phyloP scores from a whole-genome alignment of 345 rosid species.

The Gossypium longicalyx region DNA sequence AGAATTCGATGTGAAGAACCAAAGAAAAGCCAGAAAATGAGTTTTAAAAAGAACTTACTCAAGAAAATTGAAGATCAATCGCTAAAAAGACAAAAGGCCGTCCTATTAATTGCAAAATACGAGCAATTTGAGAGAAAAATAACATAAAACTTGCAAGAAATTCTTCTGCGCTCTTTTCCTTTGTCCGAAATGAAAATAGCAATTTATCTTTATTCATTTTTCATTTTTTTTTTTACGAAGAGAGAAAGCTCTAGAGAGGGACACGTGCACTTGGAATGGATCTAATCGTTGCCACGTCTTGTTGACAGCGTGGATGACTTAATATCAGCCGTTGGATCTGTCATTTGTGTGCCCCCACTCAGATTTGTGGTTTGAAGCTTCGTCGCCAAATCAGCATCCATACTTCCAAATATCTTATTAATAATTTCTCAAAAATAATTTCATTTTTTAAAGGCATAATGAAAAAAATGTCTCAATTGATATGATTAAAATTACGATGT shows the following conservation, averaged over 20 bases:
- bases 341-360: neutral
- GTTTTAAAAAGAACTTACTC: constrained; percentile 1
- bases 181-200: neutral
- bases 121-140: neutral
- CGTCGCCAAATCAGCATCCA: neutral
- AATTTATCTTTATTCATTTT: neutral
- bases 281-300: constrained; percentile 15
- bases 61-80: neutral
- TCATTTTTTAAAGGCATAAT: too few species aligned
- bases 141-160: neutral
- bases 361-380: neutral
- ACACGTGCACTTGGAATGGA: constrained; percentile 21
- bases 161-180: neutral
- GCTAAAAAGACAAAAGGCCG: constrained; percentile 1
- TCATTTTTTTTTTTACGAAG: neutral
- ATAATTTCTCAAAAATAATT: too few species aligned
- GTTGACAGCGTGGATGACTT: neutral
- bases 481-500: too few species aligned
- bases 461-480: too few species aligned
- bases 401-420: neutral
- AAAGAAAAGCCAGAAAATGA: neutral
- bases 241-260: constrained; percentile 26
- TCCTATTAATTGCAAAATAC: neutral
- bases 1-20: neutral
- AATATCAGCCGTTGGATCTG: constrained; percentile 15